Conservation (phyloP, 2,329 filamentous ascomycete genomes). For the Raffaelea albimanens region DNA sequence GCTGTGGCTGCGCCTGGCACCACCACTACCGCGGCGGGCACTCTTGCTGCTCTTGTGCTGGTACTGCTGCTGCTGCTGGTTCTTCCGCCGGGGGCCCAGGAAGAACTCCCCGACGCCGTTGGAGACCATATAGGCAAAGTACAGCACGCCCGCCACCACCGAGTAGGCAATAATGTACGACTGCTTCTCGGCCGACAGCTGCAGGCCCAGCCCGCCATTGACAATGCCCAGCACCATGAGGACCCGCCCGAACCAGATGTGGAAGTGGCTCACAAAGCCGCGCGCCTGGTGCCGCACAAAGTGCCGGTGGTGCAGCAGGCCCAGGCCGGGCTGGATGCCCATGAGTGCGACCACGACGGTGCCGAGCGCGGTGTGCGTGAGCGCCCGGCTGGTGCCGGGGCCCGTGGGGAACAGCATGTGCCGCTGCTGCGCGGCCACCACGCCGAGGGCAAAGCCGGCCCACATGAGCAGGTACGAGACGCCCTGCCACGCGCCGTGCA, state of each 20-base stretch:
- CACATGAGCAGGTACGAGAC: constrained; percentile 48
- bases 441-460: constrained; percentile 48
- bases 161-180: constrained; percentile 43
- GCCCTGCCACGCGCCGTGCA: constrained; percentile 49
- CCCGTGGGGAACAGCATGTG: constrained; percentile 36
- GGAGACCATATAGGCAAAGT: constrained; percentile 31
- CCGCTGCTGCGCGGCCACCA: constrained; percentile 32
- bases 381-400: constrained; percentile 15
- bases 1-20: neutral
- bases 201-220: constrained; percentile 54
- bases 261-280: constrained; percentile 41
- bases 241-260: constrained; percentile 53
- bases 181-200: constrained; percentile 31
- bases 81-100: neutral
- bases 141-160: constrained; percentile 42
- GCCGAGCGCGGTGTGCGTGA: constrained; percentile 47
- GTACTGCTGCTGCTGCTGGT: neutral
- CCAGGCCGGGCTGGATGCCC: constrained; percentile 48
- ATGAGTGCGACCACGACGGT: constrained; percentile 44
- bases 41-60: too few relatives aligned
- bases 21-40: neutral
- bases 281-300: constrained; percentile 38
- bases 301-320: constrained; percentile 46
- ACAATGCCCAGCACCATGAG: constrained; percentile 50
- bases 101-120: constrained; percentile 14